Conservation (phyloP, 2,329 filamentous ascomycete genomes). For the Didymella exigua region DNA sequence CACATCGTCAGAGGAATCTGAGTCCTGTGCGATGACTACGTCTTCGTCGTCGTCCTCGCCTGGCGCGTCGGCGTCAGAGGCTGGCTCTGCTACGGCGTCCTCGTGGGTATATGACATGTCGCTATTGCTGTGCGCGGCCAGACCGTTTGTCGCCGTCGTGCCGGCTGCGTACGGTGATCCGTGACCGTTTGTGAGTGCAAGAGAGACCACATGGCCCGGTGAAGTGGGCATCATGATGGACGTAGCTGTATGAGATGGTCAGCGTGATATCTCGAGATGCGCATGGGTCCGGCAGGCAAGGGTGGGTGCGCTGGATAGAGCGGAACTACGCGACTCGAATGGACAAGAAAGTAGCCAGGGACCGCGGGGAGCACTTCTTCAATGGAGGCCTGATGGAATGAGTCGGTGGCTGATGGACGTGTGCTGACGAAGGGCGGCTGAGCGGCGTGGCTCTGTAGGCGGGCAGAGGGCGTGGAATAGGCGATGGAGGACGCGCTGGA, state of each 20-base stretch:
- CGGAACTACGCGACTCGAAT: conserved; percentile 52
- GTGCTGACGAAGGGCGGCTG: conserved; percentile 35
- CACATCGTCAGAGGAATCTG: conserved; percentile 56
- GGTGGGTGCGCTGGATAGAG: conserved; percentile 46
- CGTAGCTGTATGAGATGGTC: conserved; percentile 59
- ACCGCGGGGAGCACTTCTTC: conserved; percentile 30
- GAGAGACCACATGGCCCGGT: conserved; percentile 66
- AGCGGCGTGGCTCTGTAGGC: conserved; percentile 30
- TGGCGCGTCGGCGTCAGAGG: conserved; percentile 49
- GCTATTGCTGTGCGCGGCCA: conserved; percentile 69
- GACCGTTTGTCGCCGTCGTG: conserved; percentile 51
- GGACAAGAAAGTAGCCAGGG: conserved; percentile 41
- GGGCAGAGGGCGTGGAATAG: conserved; percentile 20
- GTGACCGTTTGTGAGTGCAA: conserved; percentile 71
- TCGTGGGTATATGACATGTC: conserved; percentile 76
- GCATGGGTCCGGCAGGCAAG: conserved; percentile 39
- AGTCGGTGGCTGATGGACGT: conserved; percentile 42
- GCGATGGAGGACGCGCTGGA: conserved; percentile 21
- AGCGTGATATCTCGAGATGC: conserved; percentile 48
- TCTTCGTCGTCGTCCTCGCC: conserved; percentile 50
- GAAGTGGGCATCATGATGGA: conserved; percentile 67
- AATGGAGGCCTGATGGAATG: conserved; percentile 50
- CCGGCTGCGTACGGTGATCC: conserved; percentile 61
- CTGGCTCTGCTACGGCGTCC: conserved; percentile 51
- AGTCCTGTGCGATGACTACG: conserved; percentile 52